A percentile compares a stretch with the other conserved stretches of the same genome.
Evolutionary conservation across 73 alveolate genomes (phyloP).

Genomic region (Tetrahymena malaccensis): DNA sequence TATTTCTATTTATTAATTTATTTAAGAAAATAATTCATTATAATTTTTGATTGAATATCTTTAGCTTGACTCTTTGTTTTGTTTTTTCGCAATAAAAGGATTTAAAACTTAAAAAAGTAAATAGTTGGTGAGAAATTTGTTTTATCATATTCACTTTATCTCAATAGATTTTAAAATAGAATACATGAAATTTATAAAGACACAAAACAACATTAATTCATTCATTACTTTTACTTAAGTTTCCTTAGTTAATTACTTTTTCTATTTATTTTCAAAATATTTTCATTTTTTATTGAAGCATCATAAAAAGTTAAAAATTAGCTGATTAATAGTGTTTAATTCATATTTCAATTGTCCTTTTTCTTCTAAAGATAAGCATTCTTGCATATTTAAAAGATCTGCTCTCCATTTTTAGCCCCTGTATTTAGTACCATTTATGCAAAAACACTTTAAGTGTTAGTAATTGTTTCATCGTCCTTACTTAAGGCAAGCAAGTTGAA

Average conservation of each 20-base stretch:
- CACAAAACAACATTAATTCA: background rate
- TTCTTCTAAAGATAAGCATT: background rate
- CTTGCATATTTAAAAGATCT: background rate
- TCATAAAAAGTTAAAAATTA: too few relatives aligned
- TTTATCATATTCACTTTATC: too few relatives aligned
- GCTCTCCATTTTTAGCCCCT: background rate
- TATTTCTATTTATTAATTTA: too few relatives aligned
- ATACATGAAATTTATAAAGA: background rate
- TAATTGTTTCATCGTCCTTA: background rate
- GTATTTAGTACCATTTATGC: background rate
- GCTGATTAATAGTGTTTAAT: background rate
- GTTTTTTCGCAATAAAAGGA: background rate
- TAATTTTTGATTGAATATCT: background rate
- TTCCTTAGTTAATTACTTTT: too few relatives aligned
- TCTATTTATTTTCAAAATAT: background rate
- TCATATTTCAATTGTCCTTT: background rate
- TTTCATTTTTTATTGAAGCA: too few relatives aligned
- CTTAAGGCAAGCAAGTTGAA: background rate
- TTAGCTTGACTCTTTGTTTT: background rate
- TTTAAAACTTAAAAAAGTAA: background rate
- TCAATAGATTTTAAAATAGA: background rate
- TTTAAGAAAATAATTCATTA: background rate
- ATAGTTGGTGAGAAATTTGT: background rate
- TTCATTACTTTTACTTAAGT: background rate
- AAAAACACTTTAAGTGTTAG: background rate